Evolutionary conservation across 2,329 filamentous ascomycete species (phyloP).

Genomic region (Fusarium piperis): DNA sequence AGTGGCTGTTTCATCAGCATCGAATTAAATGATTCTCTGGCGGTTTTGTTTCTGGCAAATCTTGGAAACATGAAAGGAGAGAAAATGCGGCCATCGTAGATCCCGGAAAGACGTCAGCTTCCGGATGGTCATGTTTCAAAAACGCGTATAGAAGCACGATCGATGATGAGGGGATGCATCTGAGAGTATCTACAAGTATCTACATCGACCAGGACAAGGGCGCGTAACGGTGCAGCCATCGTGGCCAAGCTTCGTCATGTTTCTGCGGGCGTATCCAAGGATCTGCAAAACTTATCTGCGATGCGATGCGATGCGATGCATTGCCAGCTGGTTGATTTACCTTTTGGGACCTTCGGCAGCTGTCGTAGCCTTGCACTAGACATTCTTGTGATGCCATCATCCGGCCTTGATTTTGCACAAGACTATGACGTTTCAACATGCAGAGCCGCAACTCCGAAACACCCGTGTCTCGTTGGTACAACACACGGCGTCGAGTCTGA

Average conservation of each 20-base stretch:
- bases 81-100: slow-evolving; percentile 20
- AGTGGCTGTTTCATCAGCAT: slow-evolving; percentile 19
- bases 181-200: neutral
- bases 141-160: neutral
- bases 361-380: neutral
- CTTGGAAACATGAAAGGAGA: too few species aligned
- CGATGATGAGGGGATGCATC: slow-evolving; percentile 10
- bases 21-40: neutral
- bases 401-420: too few species aligned
- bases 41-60: neutral
- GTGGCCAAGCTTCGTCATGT: neutral
- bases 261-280: neutral
- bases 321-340: neutral
- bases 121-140: slow-evolving; percentile 29
- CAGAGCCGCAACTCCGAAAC: neutral
- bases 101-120: slow-evolving; percentile 31
- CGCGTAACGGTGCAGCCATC: too few species aligned
- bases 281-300: neutral
- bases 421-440: neutral
- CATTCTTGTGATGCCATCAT: neutral
- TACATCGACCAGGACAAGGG: too few species aligned
- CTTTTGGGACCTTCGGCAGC: neutral
- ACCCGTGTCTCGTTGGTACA: neutral
- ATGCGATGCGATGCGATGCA: neutral
- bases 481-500: neutral